Base-by-base conservation (phyloP, 306 rosid species). In the Trifolium repens region DNA sequence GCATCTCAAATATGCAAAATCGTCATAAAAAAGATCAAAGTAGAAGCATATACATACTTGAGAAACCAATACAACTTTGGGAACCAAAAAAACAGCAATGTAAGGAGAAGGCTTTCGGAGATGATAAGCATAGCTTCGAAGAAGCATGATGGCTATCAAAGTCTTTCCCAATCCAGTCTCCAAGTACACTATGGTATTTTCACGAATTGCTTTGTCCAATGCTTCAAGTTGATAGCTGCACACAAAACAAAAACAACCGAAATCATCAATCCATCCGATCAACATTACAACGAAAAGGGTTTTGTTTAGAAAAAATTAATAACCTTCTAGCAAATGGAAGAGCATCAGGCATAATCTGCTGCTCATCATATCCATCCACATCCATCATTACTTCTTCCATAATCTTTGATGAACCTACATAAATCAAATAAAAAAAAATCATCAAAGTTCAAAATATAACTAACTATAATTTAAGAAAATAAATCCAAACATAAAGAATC, bases 121-220 rank as follows among this genome's bases (percentile, higher is more conserved):
- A 66, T 62, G 72, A 82, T 87, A 44, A 10, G 96, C 91, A 27
- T 81, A 89, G 76, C 92, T 88, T 10, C 96, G 86, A 30, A 93
- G 89, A 62, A 93, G 98, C 98, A 91, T 91, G 50, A 89, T 76
- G 32, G 97, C 92, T 37, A 93, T 88, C 83, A 91, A 81, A 67
- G 98, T 91, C 80, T 93, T 93, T 43, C 98, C 98, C 1, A 94
- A 84, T 67, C 98, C 97, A 8, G 98, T 93, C 82, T 91, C 98
- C 85, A 93, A 80, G 77, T 54, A 91, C 64, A 89, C 97, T 10
- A 89, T 60, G 6, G 97, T 91, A 75, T 93, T 93, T 63, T 82
- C 80, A 39, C 76, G 84, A 0, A 89, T 72, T 5, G 96, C 93
- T 19, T 67, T 83, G 5, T 85, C 96, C 59, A 93, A 65, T 0